phyloP scores from a whole-genome alignment of 305 asterid species.

The Plantago coronopus region DNA sequence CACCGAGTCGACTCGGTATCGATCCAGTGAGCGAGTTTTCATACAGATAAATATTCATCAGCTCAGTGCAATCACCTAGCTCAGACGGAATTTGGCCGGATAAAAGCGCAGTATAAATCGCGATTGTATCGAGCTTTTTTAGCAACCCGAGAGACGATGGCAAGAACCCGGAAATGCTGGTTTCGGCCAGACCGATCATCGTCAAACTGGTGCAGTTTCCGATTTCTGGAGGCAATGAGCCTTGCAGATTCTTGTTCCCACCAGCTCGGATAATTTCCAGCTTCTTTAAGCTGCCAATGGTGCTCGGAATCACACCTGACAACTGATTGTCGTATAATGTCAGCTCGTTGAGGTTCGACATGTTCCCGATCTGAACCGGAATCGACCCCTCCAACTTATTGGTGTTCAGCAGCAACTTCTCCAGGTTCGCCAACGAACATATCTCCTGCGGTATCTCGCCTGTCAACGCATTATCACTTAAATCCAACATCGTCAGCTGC shows the following conservation, averaged over 20 bases:
- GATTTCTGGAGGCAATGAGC: conserved; percentile 63
- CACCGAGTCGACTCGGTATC: conserved; percentile 55
- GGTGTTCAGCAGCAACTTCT: conserved; percentile 47
- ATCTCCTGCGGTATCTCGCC: conserved; percentile 60
- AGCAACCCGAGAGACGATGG: conserved; percentile 62
- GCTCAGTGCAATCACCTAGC: conserved; percentile 54
- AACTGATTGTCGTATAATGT: conserved; percentile 67
- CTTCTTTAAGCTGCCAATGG: conserved; percentile 54
- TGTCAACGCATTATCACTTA: conserved; percentile 59
- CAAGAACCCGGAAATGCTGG: conserved; percentile 76
- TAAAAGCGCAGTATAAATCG: conserved; percentile 65
- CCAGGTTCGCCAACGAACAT: conserved; percentile 41
- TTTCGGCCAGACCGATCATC: conserved; percentile 76
- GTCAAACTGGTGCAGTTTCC: conserved; percentile 64
- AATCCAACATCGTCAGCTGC: conserved; percentile 43
- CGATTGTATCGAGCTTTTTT: conserved; percentile 57
- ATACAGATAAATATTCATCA: conserved; percentile 55
- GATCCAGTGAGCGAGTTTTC: conserved; percentile 77
- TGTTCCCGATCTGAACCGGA: conserved; percentile 51
- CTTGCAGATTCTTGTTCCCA: conserved; percentile 75
- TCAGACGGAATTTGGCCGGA: conserved; percentile 87
- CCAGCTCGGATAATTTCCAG: conserved; percentile 74
- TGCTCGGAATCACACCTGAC: conserved; percentile 50
- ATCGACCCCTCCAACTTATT: conserved; percentile 58
- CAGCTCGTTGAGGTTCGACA: conserved; percentile 40